Base-by-base conservation (phyloP, 1,139 yeast genomes). In the Torulaspora globosa region DNA sequence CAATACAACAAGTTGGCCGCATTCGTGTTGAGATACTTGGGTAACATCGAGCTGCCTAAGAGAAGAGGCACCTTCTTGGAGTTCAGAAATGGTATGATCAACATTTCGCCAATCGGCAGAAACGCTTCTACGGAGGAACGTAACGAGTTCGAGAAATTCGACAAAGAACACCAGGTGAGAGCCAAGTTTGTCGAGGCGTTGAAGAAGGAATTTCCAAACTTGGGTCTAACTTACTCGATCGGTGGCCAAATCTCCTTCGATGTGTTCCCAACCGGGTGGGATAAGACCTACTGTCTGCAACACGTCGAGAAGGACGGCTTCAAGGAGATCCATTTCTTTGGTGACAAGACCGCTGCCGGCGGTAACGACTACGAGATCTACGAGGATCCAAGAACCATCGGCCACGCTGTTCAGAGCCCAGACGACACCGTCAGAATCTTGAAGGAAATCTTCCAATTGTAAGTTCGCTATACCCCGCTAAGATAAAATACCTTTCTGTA, bases 211-310 rank as follows among this genome's bases (percentile, higher is more conserved):
- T 92, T 92, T 76, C 70, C 92, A 49, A 94, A 90, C 70, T 75
- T 74, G 62, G 86, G 84, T 44, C 79, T 92, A 68, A 90, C 97
- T 57, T 94, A 85, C 78, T 92, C 98, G 48, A 92, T 92, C 59
- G 98, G 97, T 70, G 99, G 99, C 59, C 97, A 92, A 78, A 92
- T 92, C 70, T 92, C 98, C 40, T 92, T 92, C 65, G 99, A 92
- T 65, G 98, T 92, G 57, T 92, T 92, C 90, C 99, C 99, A 73
- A 86, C 96, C 55, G 99, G 99, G 65, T 92, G 99, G 99, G 98
- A 92, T 72, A 92, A 94, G 80, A 94, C 98, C 53, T 94, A 90
- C 75, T 87, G 96, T 72, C 80, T 94, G 67, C 89, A 83, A 71
- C 98, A 90, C 72, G 90, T 92, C 61, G 89, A 73, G 62, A 71